Base-by-base conservation (phyloP, 169 alveolate genomes). In the Plasmodium vivax region DNA sequence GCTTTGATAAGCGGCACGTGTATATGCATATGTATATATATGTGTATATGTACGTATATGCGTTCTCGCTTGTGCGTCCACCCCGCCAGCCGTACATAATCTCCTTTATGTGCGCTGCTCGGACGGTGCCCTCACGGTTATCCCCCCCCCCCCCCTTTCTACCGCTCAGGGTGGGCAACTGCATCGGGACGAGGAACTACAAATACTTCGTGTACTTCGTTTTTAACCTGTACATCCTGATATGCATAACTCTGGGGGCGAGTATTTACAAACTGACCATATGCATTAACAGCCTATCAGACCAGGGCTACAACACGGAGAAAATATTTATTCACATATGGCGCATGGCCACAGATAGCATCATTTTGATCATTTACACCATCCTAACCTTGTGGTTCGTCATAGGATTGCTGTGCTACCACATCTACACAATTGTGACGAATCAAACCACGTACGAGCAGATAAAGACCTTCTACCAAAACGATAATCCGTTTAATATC, bases 101-200 rank as follows among this genome's bases (percentile, higher is more conserved):
- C 38, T 14, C 72, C 16, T 47, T 0, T 51, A 19, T 16, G 62
- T 0, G 62, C 23, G 16, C 62, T 14, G 27, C 16, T 51, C 62
- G 62, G 9, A 14, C 1, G 27, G 16, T 51, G 6, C 2, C 62
- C 16, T 12, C 62, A 51, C 23, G 2, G 62, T 51, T 51, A 47
- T n/a, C 1, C 1, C 58, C 10, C 54, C 47, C 36, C 27, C 74
- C 36, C 16, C 19, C 8, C 8, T 27, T 45, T 71, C 45, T 54
- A 56, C 8, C 71, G 12, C 68, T 14, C 36, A 90, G 94, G 94
- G 95, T 98, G 27, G 98, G 99, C 23, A 97, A 96, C 36, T 98
- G 99, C 90, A 96, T 97, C 5, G 99, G 98, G n/a, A 97, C 97
- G 82, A 95, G 98, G 93, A 98, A 98, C 92, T 98, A 98, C 95